Percentiles rank a stretch among this genome's conserved stretches.
Evolutionary conservation across 2,329 filamentous ascomycete species (phyloP).

Genomic region (Biscogniauxia sp.): DNA sequence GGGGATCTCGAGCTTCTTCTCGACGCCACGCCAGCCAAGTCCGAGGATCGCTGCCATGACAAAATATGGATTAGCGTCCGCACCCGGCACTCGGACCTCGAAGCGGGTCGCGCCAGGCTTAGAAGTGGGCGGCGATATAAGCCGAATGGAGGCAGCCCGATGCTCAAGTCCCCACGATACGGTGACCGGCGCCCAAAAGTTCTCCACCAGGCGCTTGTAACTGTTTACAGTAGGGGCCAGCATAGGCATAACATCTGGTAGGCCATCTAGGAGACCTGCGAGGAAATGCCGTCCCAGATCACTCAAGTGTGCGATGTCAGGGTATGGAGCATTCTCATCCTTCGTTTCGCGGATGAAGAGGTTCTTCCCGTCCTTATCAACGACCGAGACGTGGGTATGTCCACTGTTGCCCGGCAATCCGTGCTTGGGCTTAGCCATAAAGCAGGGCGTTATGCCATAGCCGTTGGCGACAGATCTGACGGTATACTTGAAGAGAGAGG

Average conservation of each 20-base stretch:
- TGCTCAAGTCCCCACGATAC: constrained; percentile 97
- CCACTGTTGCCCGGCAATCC: constrained; percentile 92
- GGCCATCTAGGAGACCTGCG: constrained; percentile 80
- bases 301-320: constrained; percentile 76
- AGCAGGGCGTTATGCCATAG: constrained; percentile 91
- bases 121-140: constrained; percentile 85
- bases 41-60: constrained; percentile 85
- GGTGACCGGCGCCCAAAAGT: constrained; percentile 98
- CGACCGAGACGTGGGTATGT: constrained; percentile 90
- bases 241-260: constrained; percentile 94
- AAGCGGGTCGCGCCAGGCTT: constrained; percentile 86
- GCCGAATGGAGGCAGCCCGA: constrained; percentile 82
- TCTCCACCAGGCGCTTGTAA: constrained; percentile 97
- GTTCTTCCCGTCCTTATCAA: constrained; percentile 78
- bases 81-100: constrained; percentile 90
- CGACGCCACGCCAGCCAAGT: constrained; percentile 85
- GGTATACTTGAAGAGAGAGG: constrained; percentile 88
- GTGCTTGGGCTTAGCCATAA: constrained; percentile 96
- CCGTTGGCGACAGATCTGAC: constrained; percentile 86
- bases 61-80: constrained; percentile 85
- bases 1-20: constrained; percentile 84
- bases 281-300: constrained; percentile 91
- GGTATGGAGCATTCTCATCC: constrained; percentile 69
- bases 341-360: constrained; percentile 71
- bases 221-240: constrained; percentile 94